Evolutionary conservation across 1,139 yeast species (phyloP).

Genomic region (Yamadazyma siamensis): DNA sequence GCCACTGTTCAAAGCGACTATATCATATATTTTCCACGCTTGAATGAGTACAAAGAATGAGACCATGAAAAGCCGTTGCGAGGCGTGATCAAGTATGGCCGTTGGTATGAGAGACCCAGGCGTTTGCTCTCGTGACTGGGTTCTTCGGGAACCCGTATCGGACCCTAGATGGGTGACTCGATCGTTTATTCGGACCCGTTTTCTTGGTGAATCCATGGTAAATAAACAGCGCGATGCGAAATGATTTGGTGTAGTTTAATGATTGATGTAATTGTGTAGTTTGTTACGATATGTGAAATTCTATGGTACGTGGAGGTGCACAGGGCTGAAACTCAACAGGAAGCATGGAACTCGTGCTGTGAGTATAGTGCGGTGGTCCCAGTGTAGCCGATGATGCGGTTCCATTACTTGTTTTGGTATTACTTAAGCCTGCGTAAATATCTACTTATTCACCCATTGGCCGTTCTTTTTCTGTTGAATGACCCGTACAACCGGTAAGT

Average conservation of each 20-base stretch:
- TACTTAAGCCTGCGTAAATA: no score
- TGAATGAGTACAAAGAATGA: slow-evolving; percentile 72
- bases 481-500: slow-evolving; percentile 79
- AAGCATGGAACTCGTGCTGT: no score
- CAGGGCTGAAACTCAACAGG: no score
- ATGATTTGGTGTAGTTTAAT: no score
- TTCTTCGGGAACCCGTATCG: background rate
- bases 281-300: no score
- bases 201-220: slow-evolving; percentile 7
- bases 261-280: no score
- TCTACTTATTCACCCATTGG: no score
- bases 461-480: slow-evolving; percentile 63
- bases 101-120: slow-evolving; percentile 55
- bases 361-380: no score
- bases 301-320: no score
- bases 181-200: slow-evolving; percentile 15
- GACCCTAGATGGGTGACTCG: slow-evolving; percentile 4
- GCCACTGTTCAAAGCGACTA: slow-evolving; percentile 35
- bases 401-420: no score
- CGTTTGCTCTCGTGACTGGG: no score
- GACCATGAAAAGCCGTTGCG: slow-evolving; percentile 66
- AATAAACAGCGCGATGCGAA: slow-evolving; percentile 5
- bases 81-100: slow-evolving; percentile 67
- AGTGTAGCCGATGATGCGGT: no score
- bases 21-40: slow-evolving; percentile 77